A percentile compares a stretch with the other conserved stretches of the same genome.
Evolutionary conservation across 257 asterid genomes (phyloP).

Genomic region (Solanum sejunctum): DNA sequence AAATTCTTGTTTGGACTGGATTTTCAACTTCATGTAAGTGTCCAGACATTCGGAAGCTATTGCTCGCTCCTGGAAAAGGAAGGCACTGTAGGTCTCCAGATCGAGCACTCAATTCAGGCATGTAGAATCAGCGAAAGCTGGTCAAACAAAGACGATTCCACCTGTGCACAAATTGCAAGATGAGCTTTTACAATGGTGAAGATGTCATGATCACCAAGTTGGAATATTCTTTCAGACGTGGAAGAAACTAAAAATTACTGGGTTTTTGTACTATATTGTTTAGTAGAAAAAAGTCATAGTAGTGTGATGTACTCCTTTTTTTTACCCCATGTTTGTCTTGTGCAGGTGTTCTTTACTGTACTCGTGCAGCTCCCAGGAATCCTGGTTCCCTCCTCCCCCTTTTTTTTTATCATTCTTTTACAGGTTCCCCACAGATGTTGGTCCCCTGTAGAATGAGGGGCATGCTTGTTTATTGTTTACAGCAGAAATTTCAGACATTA

Average conservation of each 20-base stretch:
- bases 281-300: not conserved
- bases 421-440: not conserved
- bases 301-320: not conserved
- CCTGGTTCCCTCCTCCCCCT: not conserved
- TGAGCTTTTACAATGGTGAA: slow-evolving; percentile 9
- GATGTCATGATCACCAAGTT: not conserved
- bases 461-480: not conserved
- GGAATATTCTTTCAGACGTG: not conserved
- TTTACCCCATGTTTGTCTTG: not conserved
- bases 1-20: slow-evolving; percentile 62
- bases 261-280: not conserved
- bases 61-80: slow-evolving; percentile 52
- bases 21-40: slow-evolving; percentile 55
- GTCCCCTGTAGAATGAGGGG: not conserved
- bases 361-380: not conserved
- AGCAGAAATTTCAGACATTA: not conserved
- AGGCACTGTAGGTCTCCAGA: slow-evolving; percentile 16
- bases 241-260: not conserved
- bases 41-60: slow-evolving; percentile 47
- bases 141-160: slow-evolving; percentile 56
- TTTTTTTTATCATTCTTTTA: not conserved
- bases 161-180: slow-evolving; percentile 35
- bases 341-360: not conserved
- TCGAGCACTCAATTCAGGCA: slow-evolving; percentile 47
- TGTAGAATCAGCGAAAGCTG: slow-evolving; percentile 52